Conservation (phyloP, 1,139 yeast species). For the Saccharomycopsis hybrid region DNA sequence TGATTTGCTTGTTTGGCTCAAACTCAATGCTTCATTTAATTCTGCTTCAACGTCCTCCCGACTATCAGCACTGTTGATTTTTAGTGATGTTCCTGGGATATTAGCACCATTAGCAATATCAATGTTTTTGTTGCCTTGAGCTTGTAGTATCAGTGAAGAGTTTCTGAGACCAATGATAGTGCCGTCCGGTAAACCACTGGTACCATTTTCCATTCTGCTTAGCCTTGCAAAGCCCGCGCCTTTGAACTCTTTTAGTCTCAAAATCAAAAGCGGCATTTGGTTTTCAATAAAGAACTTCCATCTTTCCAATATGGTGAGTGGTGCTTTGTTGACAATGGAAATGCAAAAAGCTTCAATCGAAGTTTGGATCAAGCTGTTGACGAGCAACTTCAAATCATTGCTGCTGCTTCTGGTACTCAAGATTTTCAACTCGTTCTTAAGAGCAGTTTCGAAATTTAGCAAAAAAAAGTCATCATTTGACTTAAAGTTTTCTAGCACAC, state of each 20-base stretch:
- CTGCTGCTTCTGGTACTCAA: conserved; percentile 5
- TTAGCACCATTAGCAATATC: neutral
- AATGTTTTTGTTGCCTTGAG: neutral
- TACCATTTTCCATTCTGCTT: neutral
- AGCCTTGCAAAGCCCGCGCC: conserved; percentile 5
- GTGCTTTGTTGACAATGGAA: conserved; percentile 9
- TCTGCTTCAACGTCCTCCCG: neutral
- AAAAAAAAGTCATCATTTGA: conserved; percentile 10
- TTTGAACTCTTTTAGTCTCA: conserved; percentile 10
- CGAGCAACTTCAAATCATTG: conserved; percentile 5
- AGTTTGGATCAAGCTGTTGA: conserved; percentile 6
- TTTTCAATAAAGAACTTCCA: conserved; percentile 19
- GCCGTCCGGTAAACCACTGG: too few species aligned
- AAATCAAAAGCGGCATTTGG: conserved; percentile 17
- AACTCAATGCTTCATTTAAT: neutral
- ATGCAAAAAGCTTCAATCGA: conserved; percentile 14
- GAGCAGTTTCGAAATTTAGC: neutral
- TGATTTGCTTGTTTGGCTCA: conserved; percentile 1
- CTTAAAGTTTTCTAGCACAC: conserved; percentile 5
- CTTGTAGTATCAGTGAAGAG: too few species aligned
- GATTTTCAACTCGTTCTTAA: conserved; percentile 13
- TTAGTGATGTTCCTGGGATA: too few species aligned
- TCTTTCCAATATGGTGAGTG: conserved; percentile 2
- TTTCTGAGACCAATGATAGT: too few species aligned
- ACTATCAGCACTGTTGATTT: neutral